Evolutionary conservation across 2,329 filamentous ascomycete genomes (phyloP), one percentile per base, ranked within the genome.

Genomic region (Emmonsiellopsis sp.): DNA sequence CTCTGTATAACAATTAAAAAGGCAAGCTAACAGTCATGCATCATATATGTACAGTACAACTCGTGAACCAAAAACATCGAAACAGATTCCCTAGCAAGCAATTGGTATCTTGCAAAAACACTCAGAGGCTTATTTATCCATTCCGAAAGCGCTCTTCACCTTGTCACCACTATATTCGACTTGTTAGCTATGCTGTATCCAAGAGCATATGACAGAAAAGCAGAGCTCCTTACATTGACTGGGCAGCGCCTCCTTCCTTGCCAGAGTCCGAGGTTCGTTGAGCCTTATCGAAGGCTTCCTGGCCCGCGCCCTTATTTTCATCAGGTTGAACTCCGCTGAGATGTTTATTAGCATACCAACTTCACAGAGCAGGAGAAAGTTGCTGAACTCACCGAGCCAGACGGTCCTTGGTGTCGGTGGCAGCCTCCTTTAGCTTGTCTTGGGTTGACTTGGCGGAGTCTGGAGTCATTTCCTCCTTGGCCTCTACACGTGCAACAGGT

Each of bases 391-490:
- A 75, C 72, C 78, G 78, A 61, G 73, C 67, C 58, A 77, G 50
- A 63, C 80, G 81, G 72, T 84, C 82, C 53, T 65, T 68, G 54
- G 74, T 73, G 61, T 79, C 79, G 57, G 79, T 83, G 64, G 79
- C 49, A 53, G 68, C 66, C 68, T 84, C 81, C 67, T 77, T 78
- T 58, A 77, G 59, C 75, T 83, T 81, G 59, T 82, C 71, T 63
- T 75, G 70, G 62, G 79, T 81, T 57, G 80, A 83, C 74, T 85
- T 84, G 70, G 76, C 68, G 65, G 74, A 75, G 67, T 84, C 76
- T 55, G 82, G 81, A 62, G 75, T 80, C 54, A 80, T 58, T 62
- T 76, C 72, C 76, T 84, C 79, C 65, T 72, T 69, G 57, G 75
- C 70, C 78, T 82, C 78, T 73, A 59, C 53, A 5, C 37, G 31